These are phyloP conservation scores for Mrakia frigida DNA, from an alignment of 768 basidiomycete species.

Conservation along the genomic window DNA sequence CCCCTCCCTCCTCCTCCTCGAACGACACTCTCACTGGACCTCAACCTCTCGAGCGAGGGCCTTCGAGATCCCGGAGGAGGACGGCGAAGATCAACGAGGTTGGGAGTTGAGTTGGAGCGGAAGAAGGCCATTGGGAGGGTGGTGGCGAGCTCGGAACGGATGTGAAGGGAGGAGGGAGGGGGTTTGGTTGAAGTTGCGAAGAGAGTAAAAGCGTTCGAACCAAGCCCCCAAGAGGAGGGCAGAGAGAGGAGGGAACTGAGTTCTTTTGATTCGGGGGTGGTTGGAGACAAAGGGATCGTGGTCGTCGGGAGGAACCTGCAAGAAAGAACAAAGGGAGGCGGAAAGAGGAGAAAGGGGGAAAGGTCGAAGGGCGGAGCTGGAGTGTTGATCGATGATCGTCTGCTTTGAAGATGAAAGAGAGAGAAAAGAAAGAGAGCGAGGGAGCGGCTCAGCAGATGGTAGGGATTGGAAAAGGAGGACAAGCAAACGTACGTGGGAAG, in stretches of 20 bases:
- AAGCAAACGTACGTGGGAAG: no score
- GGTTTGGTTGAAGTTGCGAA: neutral
- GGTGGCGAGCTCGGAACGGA: neutral
- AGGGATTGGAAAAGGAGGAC: no score
- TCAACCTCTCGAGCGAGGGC: neutral
- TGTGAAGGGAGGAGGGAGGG: neutral
- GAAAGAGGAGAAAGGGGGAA: no score
- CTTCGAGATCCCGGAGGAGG: neutral
- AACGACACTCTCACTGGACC: neutral
- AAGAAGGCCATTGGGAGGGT: neutral
- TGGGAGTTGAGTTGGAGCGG: neutral
- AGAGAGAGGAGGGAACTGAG: neutral
- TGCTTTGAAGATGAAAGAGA: no score
- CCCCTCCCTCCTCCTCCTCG: neutral
- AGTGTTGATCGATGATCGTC: no score
- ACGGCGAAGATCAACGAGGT: neutral
- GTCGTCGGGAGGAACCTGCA: neutral
- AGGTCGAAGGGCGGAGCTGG: no score
- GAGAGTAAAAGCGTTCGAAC: neutral
- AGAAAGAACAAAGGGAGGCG: neutral
- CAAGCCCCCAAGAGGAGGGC: neutral
- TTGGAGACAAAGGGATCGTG: neutral
- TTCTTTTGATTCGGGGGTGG: neutral
- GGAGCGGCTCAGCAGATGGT: no score
- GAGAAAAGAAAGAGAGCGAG: no score